Evolutionary conservation across 2,329 filamentous ascomycete genomes (phyloP).

Genomic region (Phyllosticta citribraziliensis): DNA sequence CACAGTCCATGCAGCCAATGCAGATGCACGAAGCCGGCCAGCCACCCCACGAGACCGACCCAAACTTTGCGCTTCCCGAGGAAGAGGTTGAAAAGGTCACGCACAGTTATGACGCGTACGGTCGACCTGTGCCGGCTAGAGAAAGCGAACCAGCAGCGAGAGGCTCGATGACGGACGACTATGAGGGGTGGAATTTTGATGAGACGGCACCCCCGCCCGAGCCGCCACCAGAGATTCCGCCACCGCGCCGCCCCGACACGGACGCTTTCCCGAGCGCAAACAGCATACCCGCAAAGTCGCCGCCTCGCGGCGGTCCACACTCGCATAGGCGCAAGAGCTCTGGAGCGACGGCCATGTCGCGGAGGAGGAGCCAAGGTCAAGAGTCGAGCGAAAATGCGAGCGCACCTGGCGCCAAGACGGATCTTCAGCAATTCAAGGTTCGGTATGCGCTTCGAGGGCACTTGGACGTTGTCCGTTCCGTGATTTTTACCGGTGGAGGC

Average conservation of each 20-base stretch:
- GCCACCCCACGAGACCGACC: conserved; percentile 23
- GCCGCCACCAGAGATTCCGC: conserved; percentile 39
- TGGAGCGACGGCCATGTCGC: conserved; percentile 46
- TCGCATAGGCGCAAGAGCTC: conserved; percentile 75
- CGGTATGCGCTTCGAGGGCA: conserved; percentile 87
- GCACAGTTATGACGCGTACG: conserved; percentile 50
- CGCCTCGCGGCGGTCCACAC: conserved; percentile 52
- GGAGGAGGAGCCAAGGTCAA: conserved; percentile 50
- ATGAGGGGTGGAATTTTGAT: conserved; percentile 88
- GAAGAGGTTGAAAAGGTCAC: conserved; percentile 49
- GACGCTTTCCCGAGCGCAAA: conserved; percentile 78
- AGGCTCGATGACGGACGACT: conserved; percentile 40
- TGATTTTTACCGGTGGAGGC: conserved; percentile 94
- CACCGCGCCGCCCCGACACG: conserved; percentile 65
- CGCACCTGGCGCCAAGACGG: conserved; percentile 42
- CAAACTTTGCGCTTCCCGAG: conserved; percentile 36
- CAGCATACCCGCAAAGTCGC: conserved; percentile 69
- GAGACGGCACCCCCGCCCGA: conserved; percentile 58
- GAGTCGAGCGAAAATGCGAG: conserved; percentile 47
- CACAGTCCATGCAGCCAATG: conserved; percentile 22
- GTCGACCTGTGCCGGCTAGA: conserved; percentile 38
- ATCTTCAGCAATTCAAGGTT: conserved; percentile 77
- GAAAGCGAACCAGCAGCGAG: conserved; percentile 30
- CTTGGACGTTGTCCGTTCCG: conserved; percentile 83
- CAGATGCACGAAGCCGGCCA: conserved; percentile 22